Evolutionary conservation across 1,139 yeast species (phyloP).

Genomic region (Pichia inconspicua): DNA sequence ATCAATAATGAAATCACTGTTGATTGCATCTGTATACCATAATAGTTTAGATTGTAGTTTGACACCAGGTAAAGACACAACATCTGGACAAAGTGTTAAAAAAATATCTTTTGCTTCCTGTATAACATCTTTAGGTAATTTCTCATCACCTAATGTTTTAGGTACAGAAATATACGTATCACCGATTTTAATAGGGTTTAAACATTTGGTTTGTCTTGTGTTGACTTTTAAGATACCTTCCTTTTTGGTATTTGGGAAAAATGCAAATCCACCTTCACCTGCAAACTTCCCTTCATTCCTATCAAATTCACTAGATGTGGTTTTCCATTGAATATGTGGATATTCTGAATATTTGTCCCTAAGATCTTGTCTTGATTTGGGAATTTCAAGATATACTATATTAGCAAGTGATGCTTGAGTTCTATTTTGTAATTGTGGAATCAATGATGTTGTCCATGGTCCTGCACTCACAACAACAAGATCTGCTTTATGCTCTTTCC

Average conservation of each 20-base stretch:
- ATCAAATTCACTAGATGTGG: slow-evolving; percentile 11
- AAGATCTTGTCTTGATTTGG: slow-evolving; percentile 26
- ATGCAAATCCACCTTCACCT: slow-evolving; percentile 3
- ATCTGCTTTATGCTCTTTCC: slow-evolving; percentile 27
- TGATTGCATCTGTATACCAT: slow-evolving; percentile 28
- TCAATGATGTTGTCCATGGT: slow-evolving; percentile 33
- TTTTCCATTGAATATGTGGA: slow-evolving; percentile 15
- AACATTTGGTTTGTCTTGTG: slow-evolving; percentile 15
- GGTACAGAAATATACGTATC: slow-evolving; percentile 13
- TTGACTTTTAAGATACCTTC: slow-evolving; percentile 15
- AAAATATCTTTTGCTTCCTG: slow-evolving; percentile 12
- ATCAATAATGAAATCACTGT: slow-evolving; percentile 27
- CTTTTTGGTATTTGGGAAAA: slow-evolving; percentile 15
- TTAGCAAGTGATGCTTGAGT: slow-evolving; percentile 15
- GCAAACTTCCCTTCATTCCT: neutral
- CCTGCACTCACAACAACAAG: slow-evolving; percentile 34
- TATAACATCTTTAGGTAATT: slow-evolving; percentile 12
- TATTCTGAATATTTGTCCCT: slow-evolving; percentile 23
- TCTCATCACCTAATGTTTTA: slow-evolving; percentile 7
- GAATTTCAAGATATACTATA: slow-evolving; percentile 23
- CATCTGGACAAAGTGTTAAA: slow-evolving; percentile 12
- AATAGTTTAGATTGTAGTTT: slow-evolving; percentile 13
- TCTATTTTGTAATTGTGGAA: slow-evolving; percentile 16
- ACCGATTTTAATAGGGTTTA: slow-evolving; percentile 14
- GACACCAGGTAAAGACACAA: slow-evolving; percentile 12